phyloP scores from a whole-genome alignment of 1,284 basidiomycete species.

The Calocybe gambosa region DNA sequence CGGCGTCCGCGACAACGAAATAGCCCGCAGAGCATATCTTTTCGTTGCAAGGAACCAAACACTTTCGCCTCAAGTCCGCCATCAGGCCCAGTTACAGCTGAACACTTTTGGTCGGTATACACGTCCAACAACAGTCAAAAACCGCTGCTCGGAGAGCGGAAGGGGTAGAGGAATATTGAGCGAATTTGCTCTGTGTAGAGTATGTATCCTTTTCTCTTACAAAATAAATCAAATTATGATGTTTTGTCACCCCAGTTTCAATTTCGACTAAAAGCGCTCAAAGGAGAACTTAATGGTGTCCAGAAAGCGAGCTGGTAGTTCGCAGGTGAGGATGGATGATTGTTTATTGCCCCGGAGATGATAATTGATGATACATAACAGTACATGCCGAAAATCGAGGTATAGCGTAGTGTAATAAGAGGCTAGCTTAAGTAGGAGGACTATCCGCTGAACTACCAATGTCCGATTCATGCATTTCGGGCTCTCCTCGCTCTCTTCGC shows the following conservation, averaged over 20 bases:
- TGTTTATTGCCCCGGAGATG: not conserved
- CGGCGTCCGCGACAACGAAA: slow-evolving; percentile 68
- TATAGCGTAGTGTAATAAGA: not conserved
- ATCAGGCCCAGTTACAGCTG: slow-evolving; percentile 93
- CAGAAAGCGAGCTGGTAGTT: slow-evolving; percentile 84
- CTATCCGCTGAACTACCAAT: slow-evolving; percentile 42
- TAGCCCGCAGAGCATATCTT: slow-evolving; percentile 81
- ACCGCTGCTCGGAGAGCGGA: slow-evolving; percentile 82
- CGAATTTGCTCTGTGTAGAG: slow-evolving; percentile 85
- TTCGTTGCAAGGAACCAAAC: slow-evolving; percentile 87
- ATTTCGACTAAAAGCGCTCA: slow-evolving; percentile 79
- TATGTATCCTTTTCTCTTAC: slow-evolving; percentile 35
- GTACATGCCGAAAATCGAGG: not conserved
- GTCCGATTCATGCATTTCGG: slow-evolving; percentile 53
- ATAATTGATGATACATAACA: not conserved
- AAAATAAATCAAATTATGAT: not conserved
- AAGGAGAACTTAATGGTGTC: slow-evolving; percentile 80
- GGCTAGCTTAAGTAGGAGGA: slow-evolving; percentile 19
- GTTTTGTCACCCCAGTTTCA: slow-evolving; percentile 58
- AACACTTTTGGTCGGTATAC: slow-evolving; percentile 84
- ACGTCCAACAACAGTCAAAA: slow-evolving; percentile 80
- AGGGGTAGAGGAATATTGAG: slow-evolving; percentile 82
- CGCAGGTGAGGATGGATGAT: slow-evolving; percentile 5
- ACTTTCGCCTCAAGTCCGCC: slow-evolving; percentile 79
- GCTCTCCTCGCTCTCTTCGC: slow-evolving; percentile 69